These are phyloP conservation scores for Lentinula raphanica DNA, from an alignment of 768 basidiomycete species.

Conservation along the genomic window DNA sequence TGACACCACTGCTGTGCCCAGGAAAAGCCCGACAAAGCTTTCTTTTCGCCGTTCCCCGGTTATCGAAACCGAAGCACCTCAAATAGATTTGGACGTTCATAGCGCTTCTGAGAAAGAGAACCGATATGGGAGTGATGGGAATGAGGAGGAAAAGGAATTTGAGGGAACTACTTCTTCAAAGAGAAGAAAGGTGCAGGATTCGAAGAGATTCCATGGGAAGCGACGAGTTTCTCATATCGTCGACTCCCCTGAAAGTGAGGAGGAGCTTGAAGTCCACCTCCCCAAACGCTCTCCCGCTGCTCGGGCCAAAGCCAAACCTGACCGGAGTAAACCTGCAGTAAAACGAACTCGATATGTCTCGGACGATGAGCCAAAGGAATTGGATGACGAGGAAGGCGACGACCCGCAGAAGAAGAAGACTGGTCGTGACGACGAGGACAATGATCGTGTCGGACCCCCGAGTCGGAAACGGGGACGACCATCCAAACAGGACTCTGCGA, in stretches of 20 bases:
- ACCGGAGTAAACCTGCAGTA: background rate
- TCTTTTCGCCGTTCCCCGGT: background rate
- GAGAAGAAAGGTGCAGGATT: background rate
- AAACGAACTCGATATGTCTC: background rate
- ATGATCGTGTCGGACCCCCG: background rate
- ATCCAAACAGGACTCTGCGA: background rate
- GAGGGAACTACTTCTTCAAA: background rate
- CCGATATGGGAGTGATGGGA: background rate
- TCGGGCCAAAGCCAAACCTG: background rate
- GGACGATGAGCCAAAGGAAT: background rate
- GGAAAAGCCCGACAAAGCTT: background rate
- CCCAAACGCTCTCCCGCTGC: background rate
- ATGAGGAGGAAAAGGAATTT: background rate
- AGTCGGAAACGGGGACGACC: background rate
- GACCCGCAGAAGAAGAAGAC: background rate
- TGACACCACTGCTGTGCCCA: background rate
- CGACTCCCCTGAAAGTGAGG: background rate
- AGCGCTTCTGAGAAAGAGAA: background rate
- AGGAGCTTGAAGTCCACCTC: background rate
- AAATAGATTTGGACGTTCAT: background rate
- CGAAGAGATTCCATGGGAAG: background rate
- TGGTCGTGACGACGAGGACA: background rate
- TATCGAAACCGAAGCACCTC: background rate
- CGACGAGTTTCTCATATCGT: background rate
- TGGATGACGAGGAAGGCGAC: background rate